phyloP scores from a whole-genome alignment of 192 early-diverging fungal genomes.

The Chytriomyces sp. region DNA sequence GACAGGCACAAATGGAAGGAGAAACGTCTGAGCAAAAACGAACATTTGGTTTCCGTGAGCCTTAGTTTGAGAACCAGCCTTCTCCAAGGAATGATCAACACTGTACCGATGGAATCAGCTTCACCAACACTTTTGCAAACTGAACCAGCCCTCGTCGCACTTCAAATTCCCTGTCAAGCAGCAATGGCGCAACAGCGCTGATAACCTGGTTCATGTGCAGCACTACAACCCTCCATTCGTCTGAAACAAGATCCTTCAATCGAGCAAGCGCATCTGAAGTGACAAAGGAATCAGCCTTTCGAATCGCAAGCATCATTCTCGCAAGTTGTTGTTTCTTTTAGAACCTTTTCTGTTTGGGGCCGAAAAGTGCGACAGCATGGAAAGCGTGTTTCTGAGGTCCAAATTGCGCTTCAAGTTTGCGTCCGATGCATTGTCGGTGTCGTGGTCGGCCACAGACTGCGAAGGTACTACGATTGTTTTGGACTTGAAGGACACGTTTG shows the following conservation, averaged over 20 bases:
- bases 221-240: neutral
- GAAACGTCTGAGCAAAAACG: neutral
- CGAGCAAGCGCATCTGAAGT: slow-evolving; percentile 13
- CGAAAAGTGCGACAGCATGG: neutral
- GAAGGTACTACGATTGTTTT: slow-evolving; percentile 21
- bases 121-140: slow-evolving; percentile 23
- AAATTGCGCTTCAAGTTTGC: neutral
- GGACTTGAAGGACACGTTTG: slow-evolving; percentile 26
- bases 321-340: neutral
- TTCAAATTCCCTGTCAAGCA: slow-evolving; percentile 23
- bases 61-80: neutral
- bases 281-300: neutral
- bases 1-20: slow-evolving; percentile 14
- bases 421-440: neutral
- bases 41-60: no score
- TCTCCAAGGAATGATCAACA: neutral
- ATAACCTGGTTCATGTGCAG: slow-evolving; percentile 20
- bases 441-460: slow-evolving; percentile 19
- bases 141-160: slow-evolving; percentile 14
- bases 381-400: neutral
- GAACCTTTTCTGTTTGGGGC: slow-evolving; percentile 4
- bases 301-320: neutral
- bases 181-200: neutral
- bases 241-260: slow-evolving; percentile 10
- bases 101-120: neutral